Base-by-base conservation (phyloP, 192 early-diverging fungal genomes). In the Coemansia sp. region DNA sequence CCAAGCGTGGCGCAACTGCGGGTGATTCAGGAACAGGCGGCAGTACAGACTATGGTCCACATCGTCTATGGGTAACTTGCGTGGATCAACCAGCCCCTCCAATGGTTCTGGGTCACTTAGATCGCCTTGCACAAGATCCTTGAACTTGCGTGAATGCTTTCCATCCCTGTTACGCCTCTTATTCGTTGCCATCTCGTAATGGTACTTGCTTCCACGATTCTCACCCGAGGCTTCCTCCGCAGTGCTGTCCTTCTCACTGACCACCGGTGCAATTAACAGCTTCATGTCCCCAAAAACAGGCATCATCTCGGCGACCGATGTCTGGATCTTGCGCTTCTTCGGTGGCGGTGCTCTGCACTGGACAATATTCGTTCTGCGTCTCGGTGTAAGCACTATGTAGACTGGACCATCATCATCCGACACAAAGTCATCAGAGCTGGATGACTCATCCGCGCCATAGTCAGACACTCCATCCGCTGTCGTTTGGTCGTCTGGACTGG, bases 41-140 rank as follows among this genome's bases (percentile, higher is more conserved):
- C 29, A 31, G 55, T 68, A 74, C 23, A 15, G 55, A 55, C 71
- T 74, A 54, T 80, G 65, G 68, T 80, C 77, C 17, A 80, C 48
- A 28, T 80, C 40, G 23, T 57, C 61, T 14, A 47, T 40, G 10
- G 71, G 68, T 60, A 79, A 50, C 0, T 38, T 15, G 15, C 64
- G 63, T 40, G 64, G 63, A 29, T 70, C 67, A 0, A 59, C 30
- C 4, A 23, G 37, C 15, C 22, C 45, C 28, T 31, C 19, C 50
- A 20, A n/a, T 6, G 17, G 17, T 14, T 60, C 71, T 11, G 19
- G 34, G 19, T 67, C 64, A 1, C 65, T 56, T 22, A 67, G 1
- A 19, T 78, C 75, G 47, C 75, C 69, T 59, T 64, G 61, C 15
- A 78, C 57, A 10, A 38, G 40, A 45, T 72, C 65, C 14, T 57